Evolutionary conservation across 306 rosid species (phyloP).

Genomic region (Sindora glabra): DNA sequence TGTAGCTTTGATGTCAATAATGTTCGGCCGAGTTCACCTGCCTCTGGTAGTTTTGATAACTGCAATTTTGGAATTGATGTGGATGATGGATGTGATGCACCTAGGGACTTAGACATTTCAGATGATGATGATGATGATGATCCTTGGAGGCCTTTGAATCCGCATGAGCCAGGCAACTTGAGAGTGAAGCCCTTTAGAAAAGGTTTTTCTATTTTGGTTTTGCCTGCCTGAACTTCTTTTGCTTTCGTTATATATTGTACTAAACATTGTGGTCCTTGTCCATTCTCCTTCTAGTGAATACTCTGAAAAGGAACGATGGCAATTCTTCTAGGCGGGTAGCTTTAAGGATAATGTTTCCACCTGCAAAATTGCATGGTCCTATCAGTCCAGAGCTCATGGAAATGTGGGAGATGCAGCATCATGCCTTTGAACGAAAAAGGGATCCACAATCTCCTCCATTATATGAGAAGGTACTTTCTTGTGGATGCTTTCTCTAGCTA

Average conservation of each 20-base stretch:
- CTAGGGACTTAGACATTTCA: constrained; percentile 38
- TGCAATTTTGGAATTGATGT: constrained; percentile 32
- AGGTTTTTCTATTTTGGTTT: constrained; percentile 32
- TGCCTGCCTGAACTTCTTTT: background rate
- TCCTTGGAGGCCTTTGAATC: constrained; percentile 95
- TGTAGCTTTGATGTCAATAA: constrained; percentile 28
- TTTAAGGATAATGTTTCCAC: constrained; percentile 59
- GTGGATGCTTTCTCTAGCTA: background rate
- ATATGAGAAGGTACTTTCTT: constrained; percentile 57
- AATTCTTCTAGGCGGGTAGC: constrained; percentile 24
- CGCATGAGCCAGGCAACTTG: constrained; percentile 83
- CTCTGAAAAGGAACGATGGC: constrained; percentile 26
- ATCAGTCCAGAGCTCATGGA: constrained; percentile 61
- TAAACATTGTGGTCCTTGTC: background rate
- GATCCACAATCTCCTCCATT: constrained; percentile 39
- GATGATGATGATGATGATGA: constrained; percentile 56
- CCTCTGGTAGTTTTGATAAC: constrained; percentile 29
- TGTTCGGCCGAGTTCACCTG: constrained; percentile 36
- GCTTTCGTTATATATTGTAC: background rate
- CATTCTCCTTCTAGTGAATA: constrained; percentile 42
- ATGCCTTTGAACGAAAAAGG: constrained; percentile 32
- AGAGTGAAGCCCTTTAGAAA: constrained; percentile 77
- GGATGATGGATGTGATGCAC: constrained; percentile 50
- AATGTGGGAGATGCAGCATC: constrained; percentile 47
- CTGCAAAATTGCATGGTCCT: constrained; percentile 71